Conservation (phyloP, 176 grass and related monocot genomes). For the Carex kokanica region DNA sequence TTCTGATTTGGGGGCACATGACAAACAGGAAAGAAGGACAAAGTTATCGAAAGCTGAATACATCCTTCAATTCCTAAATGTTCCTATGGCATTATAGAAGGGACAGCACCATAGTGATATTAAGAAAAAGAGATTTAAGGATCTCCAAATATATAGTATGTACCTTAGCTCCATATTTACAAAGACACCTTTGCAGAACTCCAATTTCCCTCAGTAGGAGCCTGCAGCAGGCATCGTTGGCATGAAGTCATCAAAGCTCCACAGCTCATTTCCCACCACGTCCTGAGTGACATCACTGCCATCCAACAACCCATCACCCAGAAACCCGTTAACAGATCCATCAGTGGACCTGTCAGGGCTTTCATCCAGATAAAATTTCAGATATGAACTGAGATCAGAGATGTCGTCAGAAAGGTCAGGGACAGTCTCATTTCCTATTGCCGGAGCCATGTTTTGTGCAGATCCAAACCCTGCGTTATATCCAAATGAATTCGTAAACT, state of each 20-base stretch:
- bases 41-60: background rate
- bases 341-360: conserved; percentile 24
- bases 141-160: background rate
- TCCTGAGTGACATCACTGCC: conserved; percentile 27
- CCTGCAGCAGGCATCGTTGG: background rate
- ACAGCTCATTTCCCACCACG: conserved; percentile 17
- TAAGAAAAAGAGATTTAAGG: background rate
- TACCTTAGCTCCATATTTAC: conserved; percentile 21
- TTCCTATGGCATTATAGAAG: background rate
- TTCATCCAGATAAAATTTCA: conserved; percentile 29
- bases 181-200: conserved; percentile 4
- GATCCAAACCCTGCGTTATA: conserved; percentile 6
- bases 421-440: background rate
- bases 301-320: conserved; percentile 11
- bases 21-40: background rate
- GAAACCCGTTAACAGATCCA: conserved; percentile 12
- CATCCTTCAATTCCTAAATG: background rate
- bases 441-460: background rate
- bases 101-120: background rate
- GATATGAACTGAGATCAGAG: conserved; percentile 23
- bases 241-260: conserved; percentile 36
- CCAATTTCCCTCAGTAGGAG: background rate
- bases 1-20: background rate
- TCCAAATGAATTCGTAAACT: conserved; percentile 11
- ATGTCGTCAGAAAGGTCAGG: conserved; percentile 18